A percentile compares a stretch with the other conserved stretches of the same genome.
These are phyloP conservation scores for Trypanosomatidae sp. DNA, from an alignment of 208 protist genomes.

Conservation along the genomic window DNA sequence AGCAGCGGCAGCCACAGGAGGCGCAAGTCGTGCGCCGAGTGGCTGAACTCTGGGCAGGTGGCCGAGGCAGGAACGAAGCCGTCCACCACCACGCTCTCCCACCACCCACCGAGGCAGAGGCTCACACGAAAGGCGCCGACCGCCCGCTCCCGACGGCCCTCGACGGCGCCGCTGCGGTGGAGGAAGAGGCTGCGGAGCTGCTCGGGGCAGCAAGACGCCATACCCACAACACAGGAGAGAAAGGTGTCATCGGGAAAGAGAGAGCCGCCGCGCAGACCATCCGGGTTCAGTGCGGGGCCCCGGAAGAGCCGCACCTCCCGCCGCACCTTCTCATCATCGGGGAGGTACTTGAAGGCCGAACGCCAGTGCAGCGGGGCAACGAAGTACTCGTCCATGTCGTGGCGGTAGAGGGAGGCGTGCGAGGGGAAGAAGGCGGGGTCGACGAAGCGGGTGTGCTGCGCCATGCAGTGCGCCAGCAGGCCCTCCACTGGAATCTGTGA, in stretches of 20 bases:
- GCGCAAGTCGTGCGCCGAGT: slow-evolving; percentile 30
- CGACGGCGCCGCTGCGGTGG: slow-evolving; percentile 33
- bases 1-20: slow-evolving; percentile 70
- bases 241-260: slow-evolving; percentile 42
- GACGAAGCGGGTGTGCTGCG: slow-evolving; percentile 44
- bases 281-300: slow-evolving; percentile 23
- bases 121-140: slow-evolving; percentile 54
- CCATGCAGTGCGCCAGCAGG: slow-evolving; percentile 33
- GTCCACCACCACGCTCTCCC: slow-evolving; percentile 45
- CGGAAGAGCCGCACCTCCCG: slow-evolving; percentile 56
- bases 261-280: slow-evolving; percentile 33
- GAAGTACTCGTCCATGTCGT: slow-evolving; percentile 25
- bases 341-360: slow-evolving; percentile 41
- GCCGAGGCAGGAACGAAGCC: slow-evolving; percentile 39
- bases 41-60: slow-evolving; percentile 33
- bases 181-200: slow-evolving; percentile 40
- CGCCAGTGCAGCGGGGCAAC: slow-evolving; percentile 45
- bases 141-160: slow-evolving; percentile 31
- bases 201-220: slow-evolving; percentile 30
- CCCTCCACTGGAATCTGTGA: too few species aligned
- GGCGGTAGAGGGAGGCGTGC: slow-evolving; percentile 32
- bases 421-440: slow-evolving; percentile 50
- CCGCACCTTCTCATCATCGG: slow-evolving; percentile 15
- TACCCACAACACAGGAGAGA: slow-evolving; percentile 43
- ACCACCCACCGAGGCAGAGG: slow-evolving; percentile 57